These are phyloP conservation scores for Pleurotus salmoneostramineus DNA, from an alignment of 768 basidiomycete species.

Conservation along the genomic window DNA sequence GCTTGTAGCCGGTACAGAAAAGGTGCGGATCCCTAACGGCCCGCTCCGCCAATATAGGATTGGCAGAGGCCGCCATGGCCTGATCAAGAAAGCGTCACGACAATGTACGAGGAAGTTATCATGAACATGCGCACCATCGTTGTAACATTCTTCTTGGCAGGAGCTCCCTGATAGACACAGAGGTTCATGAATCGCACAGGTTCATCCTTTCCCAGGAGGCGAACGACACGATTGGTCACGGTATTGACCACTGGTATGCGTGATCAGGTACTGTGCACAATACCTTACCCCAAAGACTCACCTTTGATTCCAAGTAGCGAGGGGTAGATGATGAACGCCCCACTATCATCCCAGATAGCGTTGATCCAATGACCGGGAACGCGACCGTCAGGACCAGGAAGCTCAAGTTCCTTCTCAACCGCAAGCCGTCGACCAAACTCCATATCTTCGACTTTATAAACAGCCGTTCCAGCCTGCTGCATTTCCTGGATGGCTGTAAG, in stretches of 20 bases:
- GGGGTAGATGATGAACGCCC: slow-evolving; percentile 91
- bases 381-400: slow-evolving; percentile 69
- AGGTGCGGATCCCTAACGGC: slow-evolving; percentile 84
- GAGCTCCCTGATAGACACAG: slow-evolving; percentile 89
- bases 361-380: slow-evolving; percentile 80
- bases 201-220: slow-evolving; percentile 92
- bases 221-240: slow-evolving; percentile 87
- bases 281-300: slow-evolving; percentile 22
- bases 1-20: slow-evolving; percentile 91
- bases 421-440: slow-evolving; percentile 98
- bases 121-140: slow-evolving; percentile 58
- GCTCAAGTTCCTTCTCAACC: slow-evolving; percentile 85
- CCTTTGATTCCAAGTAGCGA: slow-evolving; percentile 95
- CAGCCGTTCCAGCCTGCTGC: slow-evolving; percentile 96
- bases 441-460: slow-evolving; percentile 96
- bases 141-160: slow-evolving; percentile 76
- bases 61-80: slow-evolving; percentile 95
- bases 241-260: slow-evolving; percentile 77
- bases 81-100: slow-evolving; percentile 18
- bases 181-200: slow-evolving; percentile 87
- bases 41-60: slow-evolving; percentile 89
- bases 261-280: neutral
- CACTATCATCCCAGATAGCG: slow-evolving; percentile 97
- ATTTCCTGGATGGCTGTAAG: slow-evolving; percentile 92
- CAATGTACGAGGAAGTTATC: neutral